Evolutionary conservation across 768 basidiomycete species (phyloP), one percentile per base, ranked within the genome.

Genomic region (Termitomyces sp.): DNA sequence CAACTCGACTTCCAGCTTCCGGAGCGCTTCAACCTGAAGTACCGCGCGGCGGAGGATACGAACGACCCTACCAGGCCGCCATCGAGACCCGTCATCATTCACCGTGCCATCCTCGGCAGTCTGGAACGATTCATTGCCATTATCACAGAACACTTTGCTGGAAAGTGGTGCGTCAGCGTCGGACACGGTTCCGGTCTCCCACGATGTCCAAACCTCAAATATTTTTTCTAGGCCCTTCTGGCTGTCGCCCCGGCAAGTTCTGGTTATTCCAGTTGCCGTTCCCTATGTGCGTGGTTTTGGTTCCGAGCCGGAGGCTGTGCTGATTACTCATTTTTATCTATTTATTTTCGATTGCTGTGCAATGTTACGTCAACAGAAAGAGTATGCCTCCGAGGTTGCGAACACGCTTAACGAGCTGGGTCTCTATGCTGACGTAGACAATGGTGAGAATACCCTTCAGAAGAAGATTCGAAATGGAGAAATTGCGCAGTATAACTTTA

Each of bases 1-100:
- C 92, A 98, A 75, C 90, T 99, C 59, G 96, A 98, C 77, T 99
- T 98, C 85, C 94, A 99, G 73, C 84, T 99, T 1, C 97, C 97
- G 10, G 88, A 97, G 68, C 88, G 93, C 44, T 98, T 98, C 82
- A 90, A 97, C 72, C 82, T 98, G 64, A 89, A 89, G 69, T 98
- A 94, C 77, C 90, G 93, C 41, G 81, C 87, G 1, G 81, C 87
- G 28, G 89, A 89, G 60, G 89, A 88, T 55, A 79, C 84, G 36
- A 79, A 82, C n/a, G 79, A 76, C 63, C 70, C 77, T 8, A 80
- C 79, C 65, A 81, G 77, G 64, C 79, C 81, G 0, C 81, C 82
- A 6, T 79, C 86, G 50, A 78, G 94, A 47, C 97, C 97, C 13
- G 97, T 98, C 67, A 98, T 99, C 79, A 97, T 99, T 64, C 97